A percentile compares a stretch with the other conserved stretches of the same genome.
Evolutionary conservation across 805 yeast genomes (phyloP).

Genomic region (Pichia nakasei): DNA sequence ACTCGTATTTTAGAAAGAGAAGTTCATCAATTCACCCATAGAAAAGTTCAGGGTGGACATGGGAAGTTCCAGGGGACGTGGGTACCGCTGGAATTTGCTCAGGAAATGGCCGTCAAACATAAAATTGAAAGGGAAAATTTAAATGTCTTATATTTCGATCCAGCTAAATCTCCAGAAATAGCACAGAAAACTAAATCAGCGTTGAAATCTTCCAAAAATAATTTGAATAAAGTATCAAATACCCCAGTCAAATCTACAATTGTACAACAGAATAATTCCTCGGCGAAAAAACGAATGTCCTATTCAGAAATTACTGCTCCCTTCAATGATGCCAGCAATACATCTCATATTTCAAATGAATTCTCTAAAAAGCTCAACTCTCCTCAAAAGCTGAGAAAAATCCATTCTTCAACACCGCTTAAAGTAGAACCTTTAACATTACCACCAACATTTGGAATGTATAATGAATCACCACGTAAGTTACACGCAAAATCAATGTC

Average conservation of each 20-base stretch:
- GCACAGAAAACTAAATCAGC: neutral
- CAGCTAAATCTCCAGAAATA: slow-evolving; percentile 36
- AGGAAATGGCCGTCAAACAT: slow-evolving; percentile 43
- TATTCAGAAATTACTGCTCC: no score
- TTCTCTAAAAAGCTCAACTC: slow-evolving; percentile 1
- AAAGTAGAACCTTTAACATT: neutral
- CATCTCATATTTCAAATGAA: no score
- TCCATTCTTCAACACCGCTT: neutral
- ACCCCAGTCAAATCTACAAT: no score
- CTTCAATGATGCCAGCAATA: no score
- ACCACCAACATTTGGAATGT: slow-evolving; percentile 15
- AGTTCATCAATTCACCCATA: slow-evolving; percentile 56
- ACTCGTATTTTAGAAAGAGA: slow-evolving; percentile 70
- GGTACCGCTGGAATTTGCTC: slow-evolving; percentile 66
- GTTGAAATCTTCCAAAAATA: neutral
- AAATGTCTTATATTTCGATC: slow-evolving; percentile 46
- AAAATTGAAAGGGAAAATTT: slow-evolving; percentile 43
- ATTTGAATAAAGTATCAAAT: no score
- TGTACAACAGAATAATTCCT: no score
- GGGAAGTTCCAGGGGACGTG: slow-evolving; percentile 84
- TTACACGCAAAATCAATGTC: slow-evolving; percentile 1
- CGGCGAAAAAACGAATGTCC: no score
- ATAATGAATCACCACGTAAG: neutral
- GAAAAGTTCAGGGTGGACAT: slow-evolving; percentile 79
- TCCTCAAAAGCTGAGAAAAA: slow-evolving; percentile 1